Percentiles rank a stretch among this genome's conserved stretches.
Evolutionary conservation across 2,329 filamentous ascomycete genomes (phyloP).

Genomic region (Dactylellina haptotyla): DNA sequence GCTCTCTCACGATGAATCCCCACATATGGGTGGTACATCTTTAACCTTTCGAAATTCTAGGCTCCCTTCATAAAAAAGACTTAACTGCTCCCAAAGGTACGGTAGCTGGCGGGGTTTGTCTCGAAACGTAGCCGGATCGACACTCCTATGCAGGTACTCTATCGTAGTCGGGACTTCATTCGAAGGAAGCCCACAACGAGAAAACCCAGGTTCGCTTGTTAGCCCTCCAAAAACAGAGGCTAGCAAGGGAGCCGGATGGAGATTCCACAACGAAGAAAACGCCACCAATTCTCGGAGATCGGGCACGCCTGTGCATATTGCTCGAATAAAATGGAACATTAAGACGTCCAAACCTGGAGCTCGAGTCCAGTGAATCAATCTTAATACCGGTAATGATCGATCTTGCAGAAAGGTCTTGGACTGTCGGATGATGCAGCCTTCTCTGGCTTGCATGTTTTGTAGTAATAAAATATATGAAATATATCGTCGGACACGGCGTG

Average conservation of each 20-base stretch:
- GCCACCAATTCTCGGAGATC: background rate
- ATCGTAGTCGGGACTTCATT: background rate
- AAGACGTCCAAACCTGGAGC: background rate
- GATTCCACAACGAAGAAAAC: constrained; percentile 2
- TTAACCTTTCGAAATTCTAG: too few relatives aligned
- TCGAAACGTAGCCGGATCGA: constrained; percentile 22
- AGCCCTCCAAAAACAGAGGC: constrained; percentile 3
- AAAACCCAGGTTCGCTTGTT: constrained; percentile 1
- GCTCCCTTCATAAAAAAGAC: too few relatives aligned
- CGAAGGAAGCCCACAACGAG: background rate
- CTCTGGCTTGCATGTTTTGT: too few relatives aligned
- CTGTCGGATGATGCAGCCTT: too few relatives aligned
- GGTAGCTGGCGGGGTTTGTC: constrained; percentile 13
- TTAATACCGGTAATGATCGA: too few relatives aligned
- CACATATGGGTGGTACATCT: background rate
- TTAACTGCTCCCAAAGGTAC: background rate
- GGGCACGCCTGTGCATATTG: background rate
- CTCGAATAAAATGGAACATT: background rate
- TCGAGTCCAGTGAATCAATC: background rate
- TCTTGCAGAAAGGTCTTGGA: background rate
- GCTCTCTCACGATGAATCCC: background rate
- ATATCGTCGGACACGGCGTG: too few relatives aligned
- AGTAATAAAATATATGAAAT: too few relatives aligned
- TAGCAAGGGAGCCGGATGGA: constrained; percentile 1
- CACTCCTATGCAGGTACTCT: constrained; percentile 35